Conservation (phyloP, 495 filamentous ascomycete species). For the Penicillium roqueforti region DNA sequence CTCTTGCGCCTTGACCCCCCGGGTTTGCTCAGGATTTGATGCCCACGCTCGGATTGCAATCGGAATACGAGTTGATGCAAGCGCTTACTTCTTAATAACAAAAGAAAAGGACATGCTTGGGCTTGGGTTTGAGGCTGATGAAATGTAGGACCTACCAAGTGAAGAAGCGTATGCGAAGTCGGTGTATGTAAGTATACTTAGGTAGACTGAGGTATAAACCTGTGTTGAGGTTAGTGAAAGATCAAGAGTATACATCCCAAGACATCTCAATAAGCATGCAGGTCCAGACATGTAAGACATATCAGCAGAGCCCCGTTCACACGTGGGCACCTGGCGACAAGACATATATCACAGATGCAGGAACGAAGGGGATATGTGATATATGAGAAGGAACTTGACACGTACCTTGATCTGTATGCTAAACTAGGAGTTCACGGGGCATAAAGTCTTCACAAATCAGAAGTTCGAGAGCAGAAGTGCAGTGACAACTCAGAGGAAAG, state of each 20-base stretch:
- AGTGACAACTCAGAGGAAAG: slow-evolving; percentile 32
- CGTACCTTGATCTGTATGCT: slow-evolving; percentile 2
- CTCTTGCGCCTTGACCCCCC: not conserved
- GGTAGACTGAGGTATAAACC: not conserved
- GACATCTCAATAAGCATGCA: not conserved
- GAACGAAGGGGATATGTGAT: not conserved
- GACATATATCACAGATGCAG: slow-evolving; percentile 2
- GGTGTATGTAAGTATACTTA: not conserved
- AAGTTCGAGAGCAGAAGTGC: slow-evolving; percentile 6
- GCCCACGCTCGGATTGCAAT: slow-evolving; percentile 4
- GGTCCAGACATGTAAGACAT: not conserved
- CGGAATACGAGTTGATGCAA: not conserved
- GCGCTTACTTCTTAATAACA: not conserved
- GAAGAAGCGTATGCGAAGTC: not conserved
- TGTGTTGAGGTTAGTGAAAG: not conserved
- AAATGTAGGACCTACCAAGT: slow-evolving; percentile 1
- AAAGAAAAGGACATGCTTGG: not conserved
- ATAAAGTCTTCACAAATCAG: slow-evolving; percentile 11
- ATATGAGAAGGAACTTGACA: not conserved
- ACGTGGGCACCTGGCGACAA: not conserved
- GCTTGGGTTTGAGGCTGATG: not conserved
- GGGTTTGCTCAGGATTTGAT: not conserved
- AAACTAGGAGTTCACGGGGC: not conserved
- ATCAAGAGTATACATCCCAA: not conserved
- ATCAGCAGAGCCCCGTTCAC: slow-evolving; percentile 3